phyloP scores from a whole-genome alignment of 495 filamentous ascomycete genomes.

The Penicillium robsamsonii region DNA sequence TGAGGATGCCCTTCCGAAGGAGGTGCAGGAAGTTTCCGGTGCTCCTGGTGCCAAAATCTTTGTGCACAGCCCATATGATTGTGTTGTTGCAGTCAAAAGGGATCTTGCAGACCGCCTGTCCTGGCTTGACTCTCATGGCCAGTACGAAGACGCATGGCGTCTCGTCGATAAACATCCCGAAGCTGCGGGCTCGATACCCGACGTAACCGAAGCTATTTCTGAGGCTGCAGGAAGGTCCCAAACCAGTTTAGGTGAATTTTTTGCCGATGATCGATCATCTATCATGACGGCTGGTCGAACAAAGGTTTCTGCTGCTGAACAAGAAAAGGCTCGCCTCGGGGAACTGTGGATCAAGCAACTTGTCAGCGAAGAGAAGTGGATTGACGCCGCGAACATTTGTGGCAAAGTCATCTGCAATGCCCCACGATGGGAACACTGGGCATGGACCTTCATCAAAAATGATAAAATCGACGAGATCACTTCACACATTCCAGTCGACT shows the following conservation, averaged over 20 bases:
- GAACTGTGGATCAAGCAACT: constrained; percentile 90
- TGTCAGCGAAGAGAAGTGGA: constrained; percentile 70
- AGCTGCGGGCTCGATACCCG: constrained; percentile 35
- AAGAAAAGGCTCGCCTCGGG: constrained; percentile 88
- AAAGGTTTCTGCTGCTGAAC: constrained; percentile 64
- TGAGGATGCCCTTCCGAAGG: constrained; percentile 37
- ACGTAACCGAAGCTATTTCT: constrained; percentile 54
- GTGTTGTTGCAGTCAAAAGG: constrained; percentile 79
- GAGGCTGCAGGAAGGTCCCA: constrained; percentile 52
- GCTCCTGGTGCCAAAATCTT: constrained; percentile 86
- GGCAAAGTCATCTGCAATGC: constrained; percentile 77
- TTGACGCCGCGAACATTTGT: constrained; percentile 69
- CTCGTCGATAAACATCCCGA: constrained; percentile 78
- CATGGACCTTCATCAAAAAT: constrained; percentile 82
- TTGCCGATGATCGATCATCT: constrained; percentile 69
- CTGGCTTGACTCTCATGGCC: constrained; percentile 77
- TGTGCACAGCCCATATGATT: constrained; percentile 94
- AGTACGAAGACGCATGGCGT: constrained; percentile 84
- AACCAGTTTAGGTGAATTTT: constrained; percentile 70
- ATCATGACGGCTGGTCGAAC: constrained; percentile 44
- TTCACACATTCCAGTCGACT: constrained; percentile 70
- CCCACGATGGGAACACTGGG: constrained; percentile 89
- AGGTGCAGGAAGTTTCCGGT: constrained; percentile 43
- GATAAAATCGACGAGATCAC: constrained; percentile 86
- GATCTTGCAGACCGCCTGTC: constrained; percentile 79